Evolutionary conservation across 108 stramenopile genomes (phyloP), one percentile per base, ranked within the genome.

Genomic region (Nannochloropsis salina): DNA sequence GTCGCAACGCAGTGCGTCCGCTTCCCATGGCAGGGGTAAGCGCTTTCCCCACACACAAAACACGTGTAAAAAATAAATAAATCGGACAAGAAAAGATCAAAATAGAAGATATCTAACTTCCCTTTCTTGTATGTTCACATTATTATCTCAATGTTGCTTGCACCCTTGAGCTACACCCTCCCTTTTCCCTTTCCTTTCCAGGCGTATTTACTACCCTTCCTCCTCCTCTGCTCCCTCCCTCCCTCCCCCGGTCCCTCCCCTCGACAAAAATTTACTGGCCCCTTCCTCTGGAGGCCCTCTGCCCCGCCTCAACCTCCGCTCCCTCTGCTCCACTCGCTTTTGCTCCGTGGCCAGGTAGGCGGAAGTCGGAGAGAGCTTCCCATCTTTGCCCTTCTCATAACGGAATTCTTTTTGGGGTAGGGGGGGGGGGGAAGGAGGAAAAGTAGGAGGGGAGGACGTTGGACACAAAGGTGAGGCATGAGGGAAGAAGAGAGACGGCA

Each of bases 321-420:
- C 61, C 61, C 61, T 74, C 61, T 74, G 61, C 0, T 74, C 61
- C 20, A 74, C 61, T 4, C 61, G 61, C n/a, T 74, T 74, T n/a
- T 74, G 61, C 61, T 74, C 61, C 61, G n/a, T 6, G n/a, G 61
- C 61, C 61, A 74, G 61, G 8, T 74, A 74, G 3, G 61, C 15
- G 20, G 15, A 15, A n/a, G 61, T 74, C 20, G 61, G 61, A 15
- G n/a, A 15, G 20, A 74, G 61, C 61, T 74, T 74, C 4, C 61
- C 61, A n/a, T 74, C 61, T n/a, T 74, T 74, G 61, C n/a, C n/a
- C n/a, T 74, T 74, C n/a, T 74, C 61, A n/a, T 74, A 74, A n/a
- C 61, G 61, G 61, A 74, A 74, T 74, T 74, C 61, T 74, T 51
- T 10, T 10, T 0, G 15, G 47, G 12, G 15, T 10, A 1, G 6